Conservation (phyloP, 2,329 filamentous ascomycete genomes). For the Ophiosphaerella herpotricha region DNA sequence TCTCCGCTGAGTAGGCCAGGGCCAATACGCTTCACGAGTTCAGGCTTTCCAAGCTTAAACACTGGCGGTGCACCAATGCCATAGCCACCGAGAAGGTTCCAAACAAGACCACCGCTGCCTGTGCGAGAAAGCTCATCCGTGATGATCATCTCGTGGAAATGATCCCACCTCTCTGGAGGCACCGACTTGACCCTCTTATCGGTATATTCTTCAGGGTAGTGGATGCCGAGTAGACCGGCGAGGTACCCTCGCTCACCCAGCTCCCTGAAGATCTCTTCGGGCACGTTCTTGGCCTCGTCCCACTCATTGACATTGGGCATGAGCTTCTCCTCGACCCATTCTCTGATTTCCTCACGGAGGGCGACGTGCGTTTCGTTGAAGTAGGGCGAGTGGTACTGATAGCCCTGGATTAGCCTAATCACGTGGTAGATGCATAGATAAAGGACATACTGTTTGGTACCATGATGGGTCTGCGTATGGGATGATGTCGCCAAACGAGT, state of each 20-base stretch:
- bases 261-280: conserved; percentile 87
- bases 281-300: conserved; percentile 93
- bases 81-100: conserved; percentile 96
- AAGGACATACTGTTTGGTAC: conserved; percentile 81
- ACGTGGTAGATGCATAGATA: background rate
- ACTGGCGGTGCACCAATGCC: conserved; percentile 92
- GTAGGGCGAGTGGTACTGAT: conserved; percentile 91
- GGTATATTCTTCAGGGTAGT: conserved; percentile 78
- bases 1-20: conserved; percentile 88
- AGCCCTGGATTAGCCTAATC: conserved; percentile 7
- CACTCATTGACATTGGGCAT: conserved; percentile 93
- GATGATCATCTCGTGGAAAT: conserved; percentile 95
- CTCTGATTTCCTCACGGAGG: conserved; percentile 84
- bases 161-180: conserved; percentile 87
- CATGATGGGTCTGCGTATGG: conserved; percentile 91
- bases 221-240: conserved; percentile 83
- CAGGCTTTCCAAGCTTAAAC: conserved; percentile 87
- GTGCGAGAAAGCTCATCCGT: conserved; percentile 92
- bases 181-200: conserved; percentile 76
- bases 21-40: conserved; percentile 82
- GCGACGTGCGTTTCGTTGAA: conserved; percentile 93
- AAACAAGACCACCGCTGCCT: conserved; percentile 90
- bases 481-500: conserved; percentile 82
- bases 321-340: conserved; percentile 88
- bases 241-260: conserved; percentile 94